phyloP scores from a whole-genome alignment of 129 eudicot species.

The Flaveria trinervia region DNA sequence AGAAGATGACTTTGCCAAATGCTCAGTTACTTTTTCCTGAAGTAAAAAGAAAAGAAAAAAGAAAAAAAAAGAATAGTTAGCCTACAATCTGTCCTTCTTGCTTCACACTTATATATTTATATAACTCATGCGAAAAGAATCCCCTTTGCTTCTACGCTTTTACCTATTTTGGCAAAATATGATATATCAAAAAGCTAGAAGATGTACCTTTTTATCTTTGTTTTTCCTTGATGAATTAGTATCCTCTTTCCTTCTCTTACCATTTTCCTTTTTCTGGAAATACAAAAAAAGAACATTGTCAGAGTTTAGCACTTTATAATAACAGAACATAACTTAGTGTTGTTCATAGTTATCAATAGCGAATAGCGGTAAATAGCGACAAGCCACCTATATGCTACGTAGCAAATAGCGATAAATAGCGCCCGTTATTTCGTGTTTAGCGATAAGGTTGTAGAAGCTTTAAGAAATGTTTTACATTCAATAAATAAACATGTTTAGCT shows the following conservation, averaged over 20 bases:
- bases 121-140: background rate
- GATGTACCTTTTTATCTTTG: conserved; percentile 79
- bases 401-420: too few relatives aligned
- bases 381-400: too few relatives aligned
- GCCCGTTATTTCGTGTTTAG: too few relatives aligned
- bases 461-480: too few relatives aligned
- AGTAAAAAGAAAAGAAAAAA: background rate
- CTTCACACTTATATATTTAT: background rate
- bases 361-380: too few relatives aligned
- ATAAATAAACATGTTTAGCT: too few relatives aligned
- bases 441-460: too few relatives aligned
- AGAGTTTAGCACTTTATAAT: background rate
- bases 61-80: background rate
- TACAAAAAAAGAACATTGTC: background rate
- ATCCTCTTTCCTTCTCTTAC: conserved; percentile 92
- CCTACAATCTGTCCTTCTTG: background rate
- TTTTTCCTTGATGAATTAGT: conserved; percentile 62
- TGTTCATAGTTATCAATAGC: too few relatives aligned
- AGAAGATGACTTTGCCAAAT: conserved; percentile 66
- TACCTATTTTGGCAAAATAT: conserved; percentile 2
- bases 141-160: background rate
- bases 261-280: conserved; percentile 86
- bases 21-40: conserved; percentile 83
- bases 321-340: conserved; percentile 2
- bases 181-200: conserved; percentile 8